Evolutionary conservation across 257 asterid species (phyloP), one percentile per base, ranked within the genome.

Genomic region (Fraxinus anomala): DNA sequence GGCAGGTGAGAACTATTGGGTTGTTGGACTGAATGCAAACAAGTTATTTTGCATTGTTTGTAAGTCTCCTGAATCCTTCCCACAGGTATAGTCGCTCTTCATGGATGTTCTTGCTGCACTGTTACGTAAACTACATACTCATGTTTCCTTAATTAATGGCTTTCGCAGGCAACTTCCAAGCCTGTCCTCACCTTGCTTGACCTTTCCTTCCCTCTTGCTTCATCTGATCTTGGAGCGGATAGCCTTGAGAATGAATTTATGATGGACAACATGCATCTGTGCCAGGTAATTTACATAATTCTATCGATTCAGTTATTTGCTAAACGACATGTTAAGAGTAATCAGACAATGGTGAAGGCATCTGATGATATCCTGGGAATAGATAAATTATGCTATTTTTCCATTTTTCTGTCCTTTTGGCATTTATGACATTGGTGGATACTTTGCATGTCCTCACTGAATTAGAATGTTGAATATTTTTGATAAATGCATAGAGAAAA

Each of bases 181-280:
- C 98, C 98, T 73, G 83, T 92, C 79, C 94, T 92, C 80, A 89
- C 94, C 79, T 82, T 92, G 85, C 81, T 92, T 72, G 99, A 93
- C 89, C 89, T 92, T 83, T 91, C 97, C 73, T 88, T 96, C 82
- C 97, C 98, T 67, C 94, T 93, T 75, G 97, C 98, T 80, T 82
- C 97, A 68, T 96, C 99, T 77, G 98, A 96, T 82, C 95, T 96
- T 26, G 98, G 98, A 72, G 97, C 98, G 34, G 99, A 93, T 76
- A 87, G 68, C 85, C 95, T 93, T 4, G 99, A 96, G 88, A 96
- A 96, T 80, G 99, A 96, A 82, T 90, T 93, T 80, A 89, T 96
- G 81, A 81, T 91, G 86, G 82, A 63, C 81, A 93, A 89, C 86
- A 89, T 91, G 94, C 93, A 89, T 83, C 93, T 93, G 75, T 83